Conservation (phyloP, 257 asterid species). For the Jasminum sambac region DNA sequence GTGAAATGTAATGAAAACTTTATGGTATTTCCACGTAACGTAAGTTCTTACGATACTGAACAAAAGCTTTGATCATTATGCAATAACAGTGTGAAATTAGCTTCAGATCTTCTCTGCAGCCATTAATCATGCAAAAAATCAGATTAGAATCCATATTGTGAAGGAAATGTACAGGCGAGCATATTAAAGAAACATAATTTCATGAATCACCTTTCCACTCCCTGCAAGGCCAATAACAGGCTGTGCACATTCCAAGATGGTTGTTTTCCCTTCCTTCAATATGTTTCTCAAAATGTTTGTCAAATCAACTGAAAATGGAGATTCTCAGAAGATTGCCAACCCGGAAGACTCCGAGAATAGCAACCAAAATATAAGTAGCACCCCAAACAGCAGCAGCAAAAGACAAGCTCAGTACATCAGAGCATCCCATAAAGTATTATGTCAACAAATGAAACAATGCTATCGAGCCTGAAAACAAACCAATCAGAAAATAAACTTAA, state of each 20-base stretch:
- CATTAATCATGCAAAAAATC: not conserved
- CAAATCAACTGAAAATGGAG: slow-evolving; percentile 34
- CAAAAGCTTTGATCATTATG: not conserved
- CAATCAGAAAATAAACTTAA: not conserved
- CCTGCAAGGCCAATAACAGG: slow-evolving; percentile 99
- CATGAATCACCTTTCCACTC: slow-evolving; percentile 81
- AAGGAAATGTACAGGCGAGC: not conserved
- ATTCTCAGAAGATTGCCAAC: slow-evolving; percentile 40
- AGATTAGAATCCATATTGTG: not conserved
- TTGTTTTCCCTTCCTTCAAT: slow-evolving; percentile 29
- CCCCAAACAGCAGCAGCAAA: slow-evolving; percentile 76
- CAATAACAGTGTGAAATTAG: not conserved
- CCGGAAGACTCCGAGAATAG: slow-evolving; percentile 58
- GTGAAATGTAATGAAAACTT: too few species aligned
- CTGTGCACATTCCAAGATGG: slow-evolving; percentile 87
- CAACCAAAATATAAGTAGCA: slow-evolving; percentile 74
- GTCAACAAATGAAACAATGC: slow-evolving; percentile 35
- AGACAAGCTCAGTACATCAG: slow-evolving; percentile 52
- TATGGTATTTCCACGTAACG: not conserved
- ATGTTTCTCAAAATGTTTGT: slow-evolving; percentile 11
- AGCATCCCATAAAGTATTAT: slow-evolving; percentile 50
- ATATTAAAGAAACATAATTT: not conserved
- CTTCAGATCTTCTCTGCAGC: not conserved
- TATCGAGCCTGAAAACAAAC: slow-evolving; percentile 45
- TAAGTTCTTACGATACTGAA: not conserved